Evolutionary conservation across 2,329 filamentous ascomycete species (phyloP), one percentile per base, ranked within the genome.

Genomic region (Arthroderma uncinatum): DNA sequence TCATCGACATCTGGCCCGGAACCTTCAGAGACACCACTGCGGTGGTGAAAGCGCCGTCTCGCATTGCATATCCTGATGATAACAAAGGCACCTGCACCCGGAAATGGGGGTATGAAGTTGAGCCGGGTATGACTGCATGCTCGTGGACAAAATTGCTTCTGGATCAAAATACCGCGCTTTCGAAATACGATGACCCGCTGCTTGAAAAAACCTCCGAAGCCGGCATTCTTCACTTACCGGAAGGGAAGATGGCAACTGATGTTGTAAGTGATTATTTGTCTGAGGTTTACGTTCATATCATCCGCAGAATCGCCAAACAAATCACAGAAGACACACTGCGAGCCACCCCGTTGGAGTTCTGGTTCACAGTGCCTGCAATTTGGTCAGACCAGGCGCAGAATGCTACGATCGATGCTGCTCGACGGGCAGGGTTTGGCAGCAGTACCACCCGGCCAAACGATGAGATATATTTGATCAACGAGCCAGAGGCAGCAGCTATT

Each of bases 81-180:
- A 65, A 67, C 44, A 4, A 16, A 7, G 30, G 28, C 9, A 44
- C 54, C 8, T 10, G 14, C 0, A 36, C 30, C 6, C 56, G 57
- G 8, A 40, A 44, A 16, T 69, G 65, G 65, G 67, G 67, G 2
- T 68, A 61, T 53, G 56, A 64, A 33, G 63, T 68, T 4, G 47
- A 55, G n/a, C 58, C 63, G 0, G 62, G 59, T 2, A 63, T 64
- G 62, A 62, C 55, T 14, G 33, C 59, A 9, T 68, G 65, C 53
- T 61, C 61, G 0, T 69, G 67, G 67, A 66, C 63, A n/a, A 70
- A 70, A 53, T 59, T 69, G 8, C 56, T 66, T 7, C 60, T 70
- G 1, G 67, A 67, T 34, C 37, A 57, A 9, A 56, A 61, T 19
- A 58, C 50, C 2, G 47, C 59, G 8, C n/a, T 57, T 1, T 60